Base-by-base conservation (phyloP, 495 filamentous ascomycete genomes). In the Xylaria grammica region DNA sequence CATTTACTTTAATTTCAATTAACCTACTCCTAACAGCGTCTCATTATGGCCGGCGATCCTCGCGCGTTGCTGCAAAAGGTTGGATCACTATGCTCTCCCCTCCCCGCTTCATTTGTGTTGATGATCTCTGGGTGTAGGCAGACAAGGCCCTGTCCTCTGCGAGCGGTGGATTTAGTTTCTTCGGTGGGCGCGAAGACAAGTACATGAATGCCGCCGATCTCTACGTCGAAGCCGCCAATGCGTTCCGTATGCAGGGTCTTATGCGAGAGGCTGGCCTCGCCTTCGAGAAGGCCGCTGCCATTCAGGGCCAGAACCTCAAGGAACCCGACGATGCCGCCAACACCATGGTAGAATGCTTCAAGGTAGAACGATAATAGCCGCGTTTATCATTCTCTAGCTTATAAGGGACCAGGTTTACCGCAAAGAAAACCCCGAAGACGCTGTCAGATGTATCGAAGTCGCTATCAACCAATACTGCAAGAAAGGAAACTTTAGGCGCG, bases 271-370 rank as follows among this genome's bases (percentile, higher is more conserved):
- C 93, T 24, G 93, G 92, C 13, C 80, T 85, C 65, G 86, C 89
- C 6, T 94, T 93, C 67, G 90, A 94, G 74, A 86, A 88, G 66
- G 91, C 91, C 13, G 93, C 93, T 22, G 68, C 81, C 4, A 86
- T 97, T 48, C 91, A 95, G 77, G 82, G 71, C 6, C 83, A 88
- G 52, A 87, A 92, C 62, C 84, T 96, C 46, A 92, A 91, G 74
- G 93, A 97, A 72, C 90, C 90, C 48, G 90, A 95, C 73, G 93
- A 97, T 72, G 91, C 90, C 32, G 93, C 94, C 38, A 94, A 94
- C 73, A 87, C 87, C 50, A 79, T 90, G 62, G 81, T 85, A 72
- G 87, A 90, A 71, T 69, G 71, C 67, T 75, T 73, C 57, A 73
- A 73, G 59, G 62, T 64, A 40, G 24, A 30, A 26, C 3, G 7